Percentiles rank a stretch among this genome's conserved stretches.
phyloP scores from a whole-genome alignment of 306 rosid species.

The Abrus pulchellus region DNA sequence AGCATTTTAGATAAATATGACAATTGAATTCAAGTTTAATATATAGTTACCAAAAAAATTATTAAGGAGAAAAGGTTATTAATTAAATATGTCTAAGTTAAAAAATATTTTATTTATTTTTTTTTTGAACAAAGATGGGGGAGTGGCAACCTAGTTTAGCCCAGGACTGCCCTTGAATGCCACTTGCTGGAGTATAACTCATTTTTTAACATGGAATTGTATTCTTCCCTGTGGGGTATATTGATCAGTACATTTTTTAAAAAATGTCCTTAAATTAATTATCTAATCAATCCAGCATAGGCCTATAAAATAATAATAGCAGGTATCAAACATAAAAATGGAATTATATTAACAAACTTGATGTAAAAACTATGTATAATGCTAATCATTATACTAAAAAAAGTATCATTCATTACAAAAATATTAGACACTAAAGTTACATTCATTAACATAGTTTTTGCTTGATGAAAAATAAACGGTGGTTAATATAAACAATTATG shows the following conservation, averaged over 20 bases:
- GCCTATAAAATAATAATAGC: neutral
- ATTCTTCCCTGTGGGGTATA: neutral
- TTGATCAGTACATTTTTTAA: neutral
- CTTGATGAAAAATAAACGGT: neutral
- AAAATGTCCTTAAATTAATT: neutral
- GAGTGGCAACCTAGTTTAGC: neutral
- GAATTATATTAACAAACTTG: slow-evolving; percentile 1
- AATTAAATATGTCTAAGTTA: too few species aligned
- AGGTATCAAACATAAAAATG: neutral
- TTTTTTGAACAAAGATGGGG: too few species aligned
- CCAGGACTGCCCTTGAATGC: neutral
- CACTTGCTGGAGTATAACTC: neutral
- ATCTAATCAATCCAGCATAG: neutral
- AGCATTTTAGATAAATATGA: too few species aligned
- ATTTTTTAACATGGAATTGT: neutral
- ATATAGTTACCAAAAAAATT: too few species aligned
- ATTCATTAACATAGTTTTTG: neutral
- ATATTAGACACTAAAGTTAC: neutral
- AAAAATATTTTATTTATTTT: too few species aligned
- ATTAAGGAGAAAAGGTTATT: too few species aligned
- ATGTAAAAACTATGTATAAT: neutral
- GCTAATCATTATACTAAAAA: neutral
- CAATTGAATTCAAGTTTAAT: too few species aligned
- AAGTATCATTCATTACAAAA: neutral
- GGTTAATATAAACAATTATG: neutral